These are phyloP conservation scores for Trichoderma simmonsii DNA, from an alignment of 2,329 filamentous ascomycete genomes.

Conservation along the genomic window DNA sequence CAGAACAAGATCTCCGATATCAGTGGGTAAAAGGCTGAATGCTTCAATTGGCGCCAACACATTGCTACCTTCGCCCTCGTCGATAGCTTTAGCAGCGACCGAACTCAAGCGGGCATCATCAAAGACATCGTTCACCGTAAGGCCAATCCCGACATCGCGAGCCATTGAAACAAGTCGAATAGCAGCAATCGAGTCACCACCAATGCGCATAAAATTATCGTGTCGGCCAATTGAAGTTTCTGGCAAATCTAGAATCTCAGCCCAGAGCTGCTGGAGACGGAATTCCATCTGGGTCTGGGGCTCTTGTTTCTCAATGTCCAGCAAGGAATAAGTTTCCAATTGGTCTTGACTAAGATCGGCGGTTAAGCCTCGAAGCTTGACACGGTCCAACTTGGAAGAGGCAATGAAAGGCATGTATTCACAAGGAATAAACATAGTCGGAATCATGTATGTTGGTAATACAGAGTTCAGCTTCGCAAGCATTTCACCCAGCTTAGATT, in stretches of 20 bases:
- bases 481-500: not conserved
- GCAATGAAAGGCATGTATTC: conserved; percentile 33
- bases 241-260: conserved; percentile 13
- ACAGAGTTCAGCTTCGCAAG: not conserved
- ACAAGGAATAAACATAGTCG: conserved; percentile 39
- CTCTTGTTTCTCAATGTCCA: not conserved
- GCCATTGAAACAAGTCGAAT: conserved; percentile 20
- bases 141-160: conserved; percentile 8
- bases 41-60: not conserved
- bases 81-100: not conserved
- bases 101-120: conserved; percentile 17
- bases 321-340: not conserved
- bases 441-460: conserved; percentile 40
- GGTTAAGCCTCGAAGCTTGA: not conserved
- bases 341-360: not conserved
- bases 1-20: not conserved
- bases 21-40: conserved; percentile 4
- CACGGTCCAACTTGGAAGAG: conserved; percentile 17
- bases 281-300: conserved; percentile 20
- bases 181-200: conserved; percentile 21
- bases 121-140: conserved; percentile 18
- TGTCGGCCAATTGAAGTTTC: conserved; percentile 14
- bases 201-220: conserved; percentile 20
- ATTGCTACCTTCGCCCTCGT: not conserved
- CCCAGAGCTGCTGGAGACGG: conserved; percentile 22